Conservation (phyloP, 2,329 filamentous ascomycete genomes). For the Aspergillus niger region DNA sequence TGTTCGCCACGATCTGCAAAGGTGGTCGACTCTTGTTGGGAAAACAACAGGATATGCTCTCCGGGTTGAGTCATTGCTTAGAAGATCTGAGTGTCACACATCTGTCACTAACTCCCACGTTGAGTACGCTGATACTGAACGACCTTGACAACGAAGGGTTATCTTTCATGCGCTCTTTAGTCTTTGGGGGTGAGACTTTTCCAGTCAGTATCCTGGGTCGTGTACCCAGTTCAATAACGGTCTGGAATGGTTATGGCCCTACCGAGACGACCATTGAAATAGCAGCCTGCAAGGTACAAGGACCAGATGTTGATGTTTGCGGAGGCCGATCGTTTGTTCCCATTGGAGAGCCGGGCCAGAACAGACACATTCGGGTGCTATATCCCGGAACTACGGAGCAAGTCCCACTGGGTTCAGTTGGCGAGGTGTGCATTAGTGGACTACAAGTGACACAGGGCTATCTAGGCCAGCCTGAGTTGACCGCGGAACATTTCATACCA, state of each 20-base stretch:
- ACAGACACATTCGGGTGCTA: not conserved
- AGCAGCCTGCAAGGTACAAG: not conserved
- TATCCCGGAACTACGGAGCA: not conserved
- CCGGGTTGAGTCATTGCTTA: not conserved
- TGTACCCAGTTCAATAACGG: not conserved
- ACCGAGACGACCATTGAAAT: conserved; percentile 9
- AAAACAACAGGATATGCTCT: not conserved
- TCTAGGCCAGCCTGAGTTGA: not conserved
- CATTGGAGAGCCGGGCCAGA: not conserved
- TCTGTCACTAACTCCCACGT: conserved; percentile 10
- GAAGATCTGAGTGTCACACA: conserved; percentile 4
- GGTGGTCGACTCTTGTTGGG: conserved; percentile 9
- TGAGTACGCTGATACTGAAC: conserved; percentile 3
- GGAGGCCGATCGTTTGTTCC: not conserved
- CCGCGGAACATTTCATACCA: not conserved
- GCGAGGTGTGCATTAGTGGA: conserved; percentile 9
- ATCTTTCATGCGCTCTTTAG: not conserved
- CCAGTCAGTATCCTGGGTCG: not conserved
- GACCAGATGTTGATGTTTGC: not conserved
- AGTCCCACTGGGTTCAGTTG: conserved; percentile 2
- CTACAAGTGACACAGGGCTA: conserved; percentile 9
- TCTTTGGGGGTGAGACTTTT: conserved; percentile 13
- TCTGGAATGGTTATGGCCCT: conserved; percentile 12
- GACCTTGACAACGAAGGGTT: not conserved
- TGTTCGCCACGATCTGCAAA: conserved; percentile 10